Evolutionary conservation across 768 basidiomycete species (phyloP).

Genomic region (Baorangia bicolor): DNA sequence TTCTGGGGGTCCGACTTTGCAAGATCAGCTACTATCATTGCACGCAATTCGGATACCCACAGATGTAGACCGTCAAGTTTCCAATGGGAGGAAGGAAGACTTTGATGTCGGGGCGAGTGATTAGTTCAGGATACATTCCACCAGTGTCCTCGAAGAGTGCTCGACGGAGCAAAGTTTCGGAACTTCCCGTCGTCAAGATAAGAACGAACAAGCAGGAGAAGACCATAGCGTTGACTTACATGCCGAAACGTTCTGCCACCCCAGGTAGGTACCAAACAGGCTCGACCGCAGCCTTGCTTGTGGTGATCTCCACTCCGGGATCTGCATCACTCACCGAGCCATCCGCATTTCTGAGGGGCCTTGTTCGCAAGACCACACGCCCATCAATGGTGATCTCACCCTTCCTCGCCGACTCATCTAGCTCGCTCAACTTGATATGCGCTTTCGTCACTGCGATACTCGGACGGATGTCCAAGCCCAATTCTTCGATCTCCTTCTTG

Average conservation of each 20-base stretch:
- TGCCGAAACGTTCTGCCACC: slow-evolving; percentile 89
- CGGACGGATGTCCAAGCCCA: slow-evolving; percentile 82
- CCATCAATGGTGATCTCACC: slow-evolving; percentile 81
- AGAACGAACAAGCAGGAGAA: neutral
- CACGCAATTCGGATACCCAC: slow-evolving; percentile 38
- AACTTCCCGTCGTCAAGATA: slow-evolving; percentile 40
- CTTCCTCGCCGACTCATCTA: slow-evolving; percentile 75
- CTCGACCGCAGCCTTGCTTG: slow-evolving; percentile 94
- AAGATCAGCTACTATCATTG: neutral
- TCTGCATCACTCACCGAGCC: slow-evolving; percentile 54
- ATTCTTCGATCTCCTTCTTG: slow-evolving; percentile 54
- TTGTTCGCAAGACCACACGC: slow-evolving; percentile 71
- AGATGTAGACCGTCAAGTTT: slow-evolving; percentile 87
- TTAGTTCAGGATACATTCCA: slow-evolving; percentile 93
- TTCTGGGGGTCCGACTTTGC: slow-evolving; percentile 76
- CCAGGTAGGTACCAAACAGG: slow-evolving; percentile 97
- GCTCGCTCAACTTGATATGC: slow-evolving; percentile 91
- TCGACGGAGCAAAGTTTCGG: slow-evolving; percentile 82
- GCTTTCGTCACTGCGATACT: slow-evolving; percentile 92
- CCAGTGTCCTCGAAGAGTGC: slow-evolving; percentile 95
- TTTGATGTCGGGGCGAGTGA: slow-evolving; percentile 94
- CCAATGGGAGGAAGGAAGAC: slow-evolving; percentile 96
- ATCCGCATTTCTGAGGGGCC: slow-evolving; percentile 61
- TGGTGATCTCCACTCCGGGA: slow-evolving; percentile 82
- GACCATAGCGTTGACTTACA: slow-evolving; percentile 49